phyloP scores from a whole-genome alignment of 225 moss, liverwort and hornwort species.

The Pseudoscleropodium purum region DNA sequence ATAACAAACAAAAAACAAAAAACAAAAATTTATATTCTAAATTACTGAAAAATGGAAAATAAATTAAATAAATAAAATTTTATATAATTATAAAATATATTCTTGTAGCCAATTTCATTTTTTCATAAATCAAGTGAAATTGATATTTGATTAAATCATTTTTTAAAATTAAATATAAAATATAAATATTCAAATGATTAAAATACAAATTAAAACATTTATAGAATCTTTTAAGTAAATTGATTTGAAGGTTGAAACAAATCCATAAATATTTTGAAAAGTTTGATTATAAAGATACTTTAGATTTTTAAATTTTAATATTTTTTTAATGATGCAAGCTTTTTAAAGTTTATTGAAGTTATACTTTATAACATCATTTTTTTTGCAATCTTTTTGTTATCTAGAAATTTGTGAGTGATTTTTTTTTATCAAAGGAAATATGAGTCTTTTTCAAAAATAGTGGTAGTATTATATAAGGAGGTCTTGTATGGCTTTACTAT shows the following conservation, averaged over 20 bases:
- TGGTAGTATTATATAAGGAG: background rate
- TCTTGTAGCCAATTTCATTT: background rate
- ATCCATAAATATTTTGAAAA: too few species aligned
- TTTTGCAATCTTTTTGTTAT: background rate
- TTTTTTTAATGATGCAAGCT: background rate
- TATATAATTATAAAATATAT: background rate
- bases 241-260: too few species aligned
- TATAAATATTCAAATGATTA: background rate
- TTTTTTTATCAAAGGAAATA: too few species aligned
- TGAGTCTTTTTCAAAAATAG: too few species aligned
- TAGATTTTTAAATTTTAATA: background rate
- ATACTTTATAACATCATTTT: background rate
- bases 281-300: background rate
- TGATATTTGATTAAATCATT: background rate
- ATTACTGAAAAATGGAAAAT: background rate
- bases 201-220: background rate
- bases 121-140: too few species aligned
- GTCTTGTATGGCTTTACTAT: too few species aligned
- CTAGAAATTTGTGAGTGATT: background rate
- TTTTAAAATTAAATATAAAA: too few species aligned
- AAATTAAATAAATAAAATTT: background rate
- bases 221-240: background rate
- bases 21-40: background rate
- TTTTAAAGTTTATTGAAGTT: too few species aligned
- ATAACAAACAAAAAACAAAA: background rate